A percentile compares a stretch with the other conserved stretches of the same genome.
These are phyloP conservation scores for Dalbergia cochinchinensis DNA, from an alignment of 306 rosid species.

Conservation along the genomic window DNA sequence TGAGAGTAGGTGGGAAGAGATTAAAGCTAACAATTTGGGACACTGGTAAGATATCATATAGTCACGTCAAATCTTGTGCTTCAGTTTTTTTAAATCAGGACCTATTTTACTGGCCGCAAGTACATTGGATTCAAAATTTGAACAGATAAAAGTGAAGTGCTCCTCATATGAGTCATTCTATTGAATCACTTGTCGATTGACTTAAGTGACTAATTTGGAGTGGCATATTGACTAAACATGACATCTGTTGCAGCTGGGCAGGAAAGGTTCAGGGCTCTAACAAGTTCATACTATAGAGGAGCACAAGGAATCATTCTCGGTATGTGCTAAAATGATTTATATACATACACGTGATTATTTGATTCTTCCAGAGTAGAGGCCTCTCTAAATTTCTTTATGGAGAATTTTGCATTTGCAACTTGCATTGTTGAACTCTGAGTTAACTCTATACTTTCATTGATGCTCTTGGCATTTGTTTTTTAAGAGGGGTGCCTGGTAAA, in stretches of 20 bases:
- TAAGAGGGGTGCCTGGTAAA: conserved; percentile 38
- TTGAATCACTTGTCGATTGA: conserved; percentile 45
- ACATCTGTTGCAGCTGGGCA: conserved; percentile 89
- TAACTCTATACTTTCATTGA: not conserved
- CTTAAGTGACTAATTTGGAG: conserved; percentile 51
- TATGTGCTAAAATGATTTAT: conserved; percentile 47
- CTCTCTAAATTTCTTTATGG: conserved; percentile 10
- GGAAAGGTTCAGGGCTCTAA: conserved; percentile 92
- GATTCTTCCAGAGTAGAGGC: conserved; percentile 6
- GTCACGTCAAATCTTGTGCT: conserved; percentile 38
- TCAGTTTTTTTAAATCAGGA: conserved; percentile 11
- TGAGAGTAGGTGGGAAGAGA: conserved; percentile 83
- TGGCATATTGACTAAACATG: conserved; percentile 52
- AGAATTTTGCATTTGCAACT: conserved; percentile 34
- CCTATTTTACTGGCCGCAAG: conserved; percentile 4
- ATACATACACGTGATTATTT: conserved; percentile 2
- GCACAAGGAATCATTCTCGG: conserved; percentile 97
- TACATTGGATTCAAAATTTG: conserved; percentile 7
- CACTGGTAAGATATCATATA: conserved; percentile 64
- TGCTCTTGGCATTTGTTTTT: conserved; percentile 29
- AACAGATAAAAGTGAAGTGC: conserved; percentile 31
- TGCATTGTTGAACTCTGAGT: conserved; percentile 21
- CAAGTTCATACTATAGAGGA: conserved; percentile 88
- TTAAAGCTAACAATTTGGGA: conserved; percentile 98
- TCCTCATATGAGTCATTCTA: conserved; percentile 15